These are phyloP conservation scores for Leccinellum luteum DNA, from an alignment of 768 basidiomycete species.

Conservation along the genomic window DNA sequence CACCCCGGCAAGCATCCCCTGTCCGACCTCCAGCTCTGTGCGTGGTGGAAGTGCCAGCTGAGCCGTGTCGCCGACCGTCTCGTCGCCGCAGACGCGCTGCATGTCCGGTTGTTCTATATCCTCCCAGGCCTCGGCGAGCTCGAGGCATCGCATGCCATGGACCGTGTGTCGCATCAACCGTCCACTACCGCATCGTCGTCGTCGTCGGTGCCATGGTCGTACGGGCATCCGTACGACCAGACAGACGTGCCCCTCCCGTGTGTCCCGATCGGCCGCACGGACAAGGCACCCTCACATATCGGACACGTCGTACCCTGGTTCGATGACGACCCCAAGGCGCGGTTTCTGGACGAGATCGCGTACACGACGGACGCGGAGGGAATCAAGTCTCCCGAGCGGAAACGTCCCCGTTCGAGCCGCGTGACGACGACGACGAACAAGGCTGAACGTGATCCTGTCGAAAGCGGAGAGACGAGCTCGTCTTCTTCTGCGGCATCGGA, in stretches of 20 bases:
- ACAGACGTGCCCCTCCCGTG: constrained; percentile 41
- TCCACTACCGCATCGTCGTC: constrained; percentile 14
- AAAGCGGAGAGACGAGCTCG: constrained; percentile 26
- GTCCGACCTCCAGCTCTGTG: constrained; percentile 75
- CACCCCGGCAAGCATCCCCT: constrained; percentile 68
- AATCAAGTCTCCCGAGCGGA: constrained; percentile 58
- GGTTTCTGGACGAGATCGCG: constrained; percentile 90
- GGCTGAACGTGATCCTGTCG: constrained; percentile 15
- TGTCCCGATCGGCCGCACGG: constrained; percentile 39
- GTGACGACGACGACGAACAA: constrained; percentile 3
- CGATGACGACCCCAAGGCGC: constrained; percentile 95
- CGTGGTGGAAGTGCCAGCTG: constrained; percentile 89
- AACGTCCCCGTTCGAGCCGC: constrained; percentile 45
- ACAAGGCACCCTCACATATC: constrained; percentile 36
- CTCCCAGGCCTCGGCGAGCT: constrained; percentile 67
- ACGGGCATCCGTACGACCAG: constrained; percentile 74
- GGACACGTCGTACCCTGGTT: constrained; percentile 84
- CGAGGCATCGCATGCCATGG: constrained; percentile 64
- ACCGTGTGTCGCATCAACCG: constrained; percentile 33
- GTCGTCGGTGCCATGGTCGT: constrained; percentile 50
- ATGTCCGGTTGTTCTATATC: constrained; percentile 50
- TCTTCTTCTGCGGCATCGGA: constrained; percentile 29
- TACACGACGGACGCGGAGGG: constrained; percentile 60
- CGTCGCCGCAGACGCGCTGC: background rate
- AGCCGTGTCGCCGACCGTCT: constrained; percentile 51